Evolutionary conservation across 2,329 filamentous ascomycete species (phyloP).

Genomic region (Stagonosporopsis tanaceti): DNA sequence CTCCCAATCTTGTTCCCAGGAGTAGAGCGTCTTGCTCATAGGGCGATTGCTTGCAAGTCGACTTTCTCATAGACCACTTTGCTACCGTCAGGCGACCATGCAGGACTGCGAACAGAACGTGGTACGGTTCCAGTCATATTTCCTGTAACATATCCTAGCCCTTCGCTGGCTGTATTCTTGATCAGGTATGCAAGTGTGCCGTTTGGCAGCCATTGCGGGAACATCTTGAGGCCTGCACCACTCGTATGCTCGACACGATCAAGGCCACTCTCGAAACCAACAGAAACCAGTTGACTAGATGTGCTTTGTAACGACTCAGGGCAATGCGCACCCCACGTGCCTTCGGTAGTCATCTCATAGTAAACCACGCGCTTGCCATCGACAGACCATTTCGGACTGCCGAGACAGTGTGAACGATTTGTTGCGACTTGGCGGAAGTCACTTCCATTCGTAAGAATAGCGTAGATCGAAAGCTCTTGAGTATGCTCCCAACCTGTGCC

Average conservation of each 20-base stretch:
- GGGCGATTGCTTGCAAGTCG: constrained; percentile 38
- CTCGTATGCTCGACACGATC: not conserved
- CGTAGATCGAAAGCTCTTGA: not conserved
- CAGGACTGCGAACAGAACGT: too few relatives aligned
- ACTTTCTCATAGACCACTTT: constrained; percentile 17
- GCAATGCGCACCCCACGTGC: not conserved
- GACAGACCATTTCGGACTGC: not conserved
- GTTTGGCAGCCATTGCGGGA: not conserved
- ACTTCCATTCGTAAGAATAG: not conserved
- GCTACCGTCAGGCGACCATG: too few relatives aligned
- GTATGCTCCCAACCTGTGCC: not conserved
- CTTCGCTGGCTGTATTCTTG: too few relatives aligned
- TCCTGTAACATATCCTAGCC: too few relatives aligned
- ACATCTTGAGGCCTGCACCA: not conserved
- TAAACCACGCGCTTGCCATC: not conserved
- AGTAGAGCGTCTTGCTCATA: constrained; percentile 50
- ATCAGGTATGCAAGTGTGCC: too few relatives aligned
- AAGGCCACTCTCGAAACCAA: not conserved
- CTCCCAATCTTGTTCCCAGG: constrained; percentile 53
- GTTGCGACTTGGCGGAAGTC: too few relatives aligned
- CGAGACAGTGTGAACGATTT: too few relatives aligned
- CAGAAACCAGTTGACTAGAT: not conserved
- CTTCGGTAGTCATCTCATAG: not conserved
- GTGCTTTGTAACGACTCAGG: not conserved
- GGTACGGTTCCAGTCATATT: too few relatives aligned